Base-by-base conservation (phyloP, 306 rosid species). In the Begonia peltatifolia region DNA sequence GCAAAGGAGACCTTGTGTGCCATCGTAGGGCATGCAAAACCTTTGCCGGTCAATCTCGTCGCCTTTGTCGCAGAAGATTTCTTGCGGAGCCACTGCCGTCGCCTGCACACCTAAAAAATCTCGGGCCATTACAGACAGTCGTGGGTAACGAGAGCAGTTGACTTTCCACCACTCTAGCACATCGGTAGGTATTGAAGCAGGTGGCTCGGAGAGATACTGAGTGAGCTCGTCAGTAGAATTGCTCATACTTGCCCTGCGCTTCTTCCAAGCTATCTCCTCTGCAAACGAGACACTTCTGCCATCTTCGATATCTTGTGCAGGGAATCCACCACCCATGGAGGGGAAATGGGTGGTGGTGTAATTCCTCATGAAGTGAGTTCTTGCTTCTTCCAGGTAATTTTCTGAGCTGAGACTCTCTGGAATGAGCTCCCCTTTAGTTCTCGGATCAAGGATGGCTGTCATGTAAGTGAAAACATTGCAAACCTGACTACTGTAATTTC, bases 101-200 rank as follows among this genome's bases (percentile, higher is more conserved):
- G 99, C 83, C 74, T 86, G 94, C 72, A 86, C 83, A 2, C 93
- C 92, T 53, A 92, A 72, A 74, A 86, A 92, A 59, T 92, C 99
- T 67, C 88, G 76, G 52, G 96, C 94, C 99, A 92, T 92, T 54
- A 83, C 70, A 14, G 94, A 92, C 16, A 92, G 82, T 15, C 93
- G 80, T 1, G 96, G 96, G 67, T 86, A 83, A 12, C 99, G 92
- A 48, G 87, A 46, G 42, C 81, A 71, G 56, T 86, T 92, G 58
- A 79, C 84, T 72, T 81, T 86, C 99, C 99, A 92, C 99, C 99
- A 92, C 55, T 86, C 99, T 13, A 86, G 71, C 59, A 86, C 94
- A 64, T 92, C 99, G 2, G 88, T 86, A 63, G 84, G 75, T 69
- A 86, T 75, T 5, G 94, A 78, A 66, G 99, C 96, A 9, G 94